Evolutionary conservation across 2,329 filamentous ascomycete genomes (phyloP).

Genomic region (Verticillium nubilum): DNA sequence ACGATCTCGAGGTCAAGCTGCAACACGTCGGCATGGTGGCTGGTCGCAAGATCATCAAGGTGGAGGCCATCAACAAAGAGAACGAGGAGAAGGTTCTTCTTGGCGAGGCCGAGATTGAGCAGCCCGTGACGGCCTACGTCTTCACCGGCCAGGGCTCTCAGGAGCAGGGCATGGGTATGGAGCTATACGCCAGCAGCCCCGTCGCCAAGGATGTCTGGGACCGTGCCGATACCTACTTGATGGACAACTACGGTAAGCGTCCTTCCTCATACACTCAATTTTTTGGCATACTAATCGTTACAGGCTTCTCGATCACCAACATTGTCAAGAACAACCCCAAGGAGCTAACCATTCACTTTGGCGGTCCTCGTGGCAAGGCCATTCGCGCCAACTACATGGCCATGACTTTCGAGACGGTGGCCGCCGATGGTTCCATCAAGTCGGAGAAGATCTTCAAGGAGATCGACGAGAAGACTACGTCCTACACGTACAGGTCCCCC

Average conservation of each 20-base stretch:
- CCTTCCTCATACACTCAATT: conserved; percentile 5
- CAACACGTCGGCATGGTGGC: conserved; percentile 97
- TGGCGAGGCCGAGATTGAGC: conserved; percentile 95
- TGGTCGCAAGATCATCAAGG: conserved; percentile 98
- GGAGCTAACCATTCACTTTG: conserved; percentile 97
- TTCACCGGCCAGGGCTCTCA: conserved; percentile 98
- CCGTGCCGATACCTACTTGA: conserved; percentile 92
- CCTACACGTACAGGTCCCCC: conserved; percentile 94
- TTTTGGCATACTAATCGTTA: neutral
- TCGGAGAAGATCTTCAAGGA: conserved; percentile 99
- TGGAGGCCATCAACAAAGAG: conserved; percentile 92
- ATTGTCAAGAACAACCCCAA: conserved; percentile 99
- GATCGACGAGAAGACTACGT: conserved; percentile 85
- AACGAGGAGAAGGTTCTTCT: conserved; percentile 94
- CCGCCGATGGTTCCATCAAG: conserved; percentile 85
- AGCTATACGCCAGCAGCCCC: conserved; percentile 86
- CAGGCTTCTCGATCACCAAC: conserved; percentile 92
- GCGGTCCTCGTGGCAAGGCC: conserved; percentile 91
- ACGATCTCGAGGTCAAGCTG: conserved; percentile 89
- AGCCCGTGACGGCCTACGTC: conserved; percentile 93
- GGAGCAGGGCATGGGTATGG: conserved; percentile 99
- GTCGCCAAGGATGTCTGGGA: conserved; percentile 99
- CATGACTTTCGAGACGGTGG: conserved; percentile 99
- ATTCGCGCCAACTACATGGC: conserved; percentile 99
- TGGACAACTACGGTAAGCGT: conserved; percentile 89